phyloP scores from a whole-genome alignment of 2,329 filamentous ascomycete genomes.

The Cladosporium cucumerinum region DNA sequence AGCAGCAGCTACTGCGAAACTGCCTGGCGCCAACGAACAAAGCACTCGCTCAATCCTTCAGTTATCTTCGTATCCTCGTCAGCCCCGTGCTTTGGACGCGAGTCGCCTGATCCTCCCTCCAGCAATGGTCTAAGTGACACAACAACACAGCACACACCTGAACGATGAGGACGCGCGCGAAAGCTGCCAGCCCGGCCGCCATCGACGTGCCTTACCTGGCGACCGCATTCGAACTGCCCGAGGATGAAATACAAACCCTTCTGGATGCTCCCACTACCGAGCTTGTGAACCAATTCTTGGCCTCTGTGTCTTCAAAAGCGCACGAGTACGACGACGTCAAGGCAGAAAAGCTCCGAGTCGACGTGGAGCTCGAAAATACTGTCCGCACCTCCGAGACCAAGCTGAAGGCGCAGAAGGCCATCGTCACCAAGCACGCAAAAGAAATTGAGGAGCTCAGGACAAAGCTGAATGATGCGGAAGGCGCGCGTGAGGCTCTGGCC shows the following conservation, averaged over 20 bases:
- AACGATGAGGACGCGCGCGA: conserved; percentile 48
- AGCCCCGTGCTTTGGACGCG: not conserved
- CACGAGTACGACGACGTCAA: conserved; percentile 78
- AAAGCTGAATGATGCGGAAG: conserved; percentile 81
- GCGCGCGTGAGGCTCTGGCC: conserved; percentile 68
- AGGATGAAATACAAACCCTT: conserved; percentile 59
- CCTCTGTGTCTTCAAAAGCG: conserved; percentile 72
- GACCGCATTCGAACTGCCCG: conserved; percentile 65
- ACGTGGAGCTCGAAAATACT: conserved; percentile 90
- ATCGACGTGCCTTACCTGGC: conserved; percentile 72
- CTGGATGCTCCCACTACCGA: conserved; percentile 71
- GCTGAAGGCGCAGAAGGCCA: conserved; percentile 74
- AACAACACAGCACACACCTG: conserved; percentile 8
- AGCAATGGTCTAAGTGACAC: conserved; percentile 11
- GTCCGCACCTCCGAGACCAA: conserved; percentile 80
- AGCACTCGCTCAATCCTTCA: not conserved
- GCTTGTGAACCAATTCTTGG: conserved; percentile 71
- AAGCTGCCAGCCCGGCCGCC: conserved; percentile 48
- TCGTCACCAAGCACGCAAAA: conserved; percentile 76
- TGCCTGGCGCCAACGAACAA: not conserved
- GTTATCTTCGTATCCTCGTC: not conserved
- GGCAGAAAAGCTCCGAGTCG: conserved; percentile 81
- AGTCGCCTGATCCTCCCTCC: not conserved
- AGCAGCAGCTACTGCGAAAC: conserved; percentile 2
- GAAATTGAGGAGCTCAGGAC: conserved; percentile 78